phyloP scores from a whole-genome alignment of 805 yeast genomes.

The Candida schatavii region DNA sequence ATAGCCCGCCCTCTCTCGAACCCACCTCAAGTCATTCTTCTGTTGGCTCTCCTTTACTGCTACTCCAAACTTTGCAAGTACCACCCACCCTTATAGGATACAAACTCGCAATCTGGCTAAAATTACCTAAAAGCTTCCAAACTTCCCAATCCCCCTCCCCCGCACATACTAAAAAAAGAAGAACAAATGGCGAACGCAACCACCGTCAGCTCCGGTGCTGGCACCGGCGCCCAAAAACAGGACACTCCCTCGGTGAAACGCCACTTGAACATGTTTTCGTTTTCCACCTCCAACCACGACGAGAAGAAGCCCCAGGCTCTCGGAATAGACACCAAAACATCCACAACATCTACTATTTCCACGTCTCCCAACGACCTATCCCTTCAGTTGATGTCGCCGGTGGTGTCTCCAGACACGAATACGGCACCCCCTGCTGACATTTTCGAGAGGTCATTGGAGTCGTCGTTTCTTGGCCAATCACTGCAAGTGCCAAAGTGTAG shows the following conservation, averaged over 20 bases:
- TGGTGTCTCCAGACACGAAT: constrained; percentile 2
- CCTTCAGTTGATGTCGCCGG: constrained; percentile 2
- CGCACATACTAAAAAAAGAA: too few relatives aligned
- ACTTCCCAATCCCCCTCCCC: too few relatives aligned
- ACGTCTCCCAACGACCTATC: constrained; percentile 3
- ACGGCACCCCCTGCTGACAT: constrained; percentile 18
- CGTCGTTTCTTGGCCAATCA: neutral
- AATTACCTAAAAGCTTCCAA: too few relatives aligned
- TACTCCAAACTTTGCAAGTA: too few relatives aligned
- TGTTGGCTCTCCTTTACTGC: too few relatives aligned
- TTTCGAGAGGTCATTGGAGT: constrained; percentile 42
- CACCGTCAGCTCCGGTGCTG: neutral
- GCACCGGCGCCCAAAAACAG: neutral
- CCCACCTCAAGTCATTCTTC: too few relatives aligned
- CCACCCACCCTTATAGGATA: too few relatives aligned
- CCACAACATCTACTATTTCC: neutral
- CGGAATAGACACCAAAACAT: neutral
- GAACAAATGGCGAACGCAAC: too few relatives aligned
- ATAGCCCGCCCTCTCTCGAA: too few relatives aligned
- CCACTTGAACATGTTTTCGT: constrained; percentile 1
- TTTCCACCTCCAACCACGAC: neutral
- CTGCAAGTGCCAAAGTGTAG: constrained; percentile 9
- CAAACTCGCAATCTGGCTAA: too few relatives aligned
- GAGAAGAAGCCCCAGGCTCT: neutral
- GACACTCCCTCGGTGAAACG: neutral